Evolutionary conservation across 164 flowering plant species (phyloP), one percentile per base, ranked within the genome.

Genomic region (Sedum album): DNA sequence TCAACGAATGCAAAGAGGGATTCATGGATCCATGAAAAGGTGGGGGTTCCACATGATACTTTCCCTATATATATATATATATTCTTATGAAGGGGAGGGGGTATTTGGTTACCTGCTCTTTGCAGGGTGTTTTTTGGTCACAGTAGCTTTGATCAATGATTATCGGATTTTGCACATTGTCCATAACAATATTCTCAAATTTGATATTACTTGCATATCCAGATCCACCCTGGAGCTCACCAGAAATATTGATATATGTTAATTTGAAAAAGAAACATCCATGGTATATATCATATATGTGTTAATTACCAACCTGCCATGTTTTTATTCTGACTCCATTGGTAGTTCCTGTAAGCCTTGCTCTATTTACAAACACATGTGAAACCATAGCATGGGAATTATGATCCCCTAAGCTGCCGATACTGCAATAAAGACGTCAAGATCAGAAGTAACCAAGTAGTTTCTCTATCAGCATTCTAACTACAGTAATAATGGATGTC

Each of bases 321-420:
- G 66, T 63, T 63, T 63, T 63, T 6, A 63, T 63, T 63, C 66
- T 15, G 41, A 63, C 66, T 15, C 66, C 66, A 63, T 63, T 63
- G 42, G 39, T 63, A 2, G 66, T 63, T 33, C 66, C 42, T 31
- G 25, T 63, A 20, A 33, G 6, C 10, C 4, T 63, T n/a, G 41
- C 42, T 63, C 66, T 9, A 5, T 8, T 63, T 9, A 63, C 18
- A 36, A 4, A 0, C 41, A 63, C 42, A 31, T 63, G 10, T 20
- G 66, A 63, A 63, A 63, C 66, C 6, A 0, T 7, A 18, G 66
- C 66, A 33, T 33, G 25, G 21, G 66, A 33, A 33, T 63, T 63
- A 13, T 35, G 1, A 38, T 63, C 66, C 42, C 66, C 66, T 23
- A 63, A 63, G 41, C 42, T 63, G 23, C 66, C 66, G 18, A 63